Evolutionary conservation across 202 grass and related monocot species (phyloP), one percentile per base, ranked within the genome.

Genomic region (Setaria italica): DNA sequence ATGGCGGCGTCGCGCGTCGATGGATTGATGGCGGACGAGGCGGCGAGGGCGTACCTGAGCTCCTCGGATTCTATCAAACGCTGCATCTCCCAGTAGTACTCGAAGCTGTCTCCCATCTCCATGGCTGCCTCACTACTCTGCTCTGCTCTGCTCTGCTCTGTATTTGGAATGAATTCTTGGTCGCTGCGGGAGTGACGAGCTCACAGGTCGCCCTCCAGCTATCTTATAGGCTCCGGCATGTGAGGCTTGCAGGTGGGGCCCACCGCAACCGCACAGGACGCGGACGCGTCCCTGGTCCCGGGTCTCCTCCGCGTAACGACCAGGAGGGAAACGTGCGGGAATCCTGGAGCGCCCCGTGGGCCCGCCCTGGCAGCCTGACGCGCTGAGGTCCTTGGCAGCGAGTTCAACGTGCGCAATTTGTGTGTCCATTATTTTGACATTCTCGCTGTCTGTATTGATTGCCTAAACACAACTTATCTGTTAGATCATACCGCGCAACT

Each of bases 1-100:
- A 67, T 50, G 55, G 30, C 37, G 58, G 2, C 33, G 2, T 11
- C 45, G 48, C 6, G 37, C 37, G 37, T 3, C 37, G 37, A 4
- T 39, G 37, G 3, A 39, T 39, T 39, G 4, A 39, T 4, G 37
- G 37, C 37, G 21, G 53, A 8, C 4, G 3, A 8, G 30, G 62
- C 39, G 4, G 62, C 11, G 62, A 9, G 6, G 13, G 30, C 32
- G 17, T 75, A 75, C 72, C 72, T 75, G 43, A 96, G 85, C 87
- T 96, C 94, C 71, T 93, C 94, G 3, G 67, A 78, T 39, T 91
- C 87, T 2, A 93, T 73, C 51, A 88, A 88, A 53, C 65, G 85
- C 85, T 91, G 89, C 69, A 79, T 96, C 88, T 96, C 94, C 94
- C 94, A 96, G 82, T 96, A 96, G 80, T 85, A 86, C 3, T 87